Base-by-base conservation (phyloP, 1,284 basidiomycete genomes). In the Heimioporus punctisporus region DNA sequence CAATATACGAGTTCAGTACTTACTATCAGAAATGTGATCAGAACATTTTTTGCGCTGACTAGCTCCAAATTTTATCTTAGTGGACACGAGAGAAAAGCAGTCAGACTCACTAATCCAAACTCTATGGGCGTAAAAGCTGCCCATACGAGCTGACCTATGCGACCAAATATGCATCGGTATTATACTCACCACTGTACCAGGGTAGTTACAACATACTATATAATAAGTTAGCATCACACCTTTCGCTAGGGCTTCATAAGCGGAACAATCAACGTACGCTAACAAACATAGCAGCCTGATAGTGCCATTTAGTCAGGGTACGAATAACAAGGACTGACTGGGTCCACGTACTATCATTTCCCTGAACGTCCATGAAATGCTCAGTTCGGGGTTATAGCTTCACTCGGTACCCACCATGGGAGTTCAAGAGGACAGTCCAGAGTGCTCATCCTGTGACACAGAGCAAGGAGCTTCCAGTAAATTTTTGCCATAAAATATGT, bases 41-140 rank as follows among this genome's bases (percentile, higher is more conserved):
- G 9, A 21, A 49, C 26, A 39, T 60, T 60, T 14, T 27, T 31
- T 25, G 5, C 12, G 27, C 58, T 60, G 11, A 61, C 58, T 61
- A 23, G 21, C 7, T 3, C 24, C n/a, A 21, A 9, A 2, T 12
- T 4, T 2, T 10, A 8, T 11, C 15, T 51, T 5, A 27, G 23
- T 34, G n/a, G 6, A 25, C 3, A 7, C 12, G 8, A n/a, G 21
- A 48, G 25, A 10, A n/a, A 26, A 14, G 25, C 19, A 34, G 6
- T n/a, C 3, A 4, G n/a, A 42, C 54, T 48, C n/a, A 57, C 59
- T 62, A 46, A 62, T 60, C 57, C 60, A 62, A 12, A 60, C 19
- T 41, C 59, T 49, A 9, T 60, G 59, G 6, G 53, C 58, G 25
- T 57, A 60, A 40, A 63, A 63, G 21, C 60, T 60, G 11, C 11